These are phyloP conservation scores for Aspergillus clavatus DNA, from an alignment of 2,329 filamentous ascomycete species.

Conservation along the genomic window DNA sequence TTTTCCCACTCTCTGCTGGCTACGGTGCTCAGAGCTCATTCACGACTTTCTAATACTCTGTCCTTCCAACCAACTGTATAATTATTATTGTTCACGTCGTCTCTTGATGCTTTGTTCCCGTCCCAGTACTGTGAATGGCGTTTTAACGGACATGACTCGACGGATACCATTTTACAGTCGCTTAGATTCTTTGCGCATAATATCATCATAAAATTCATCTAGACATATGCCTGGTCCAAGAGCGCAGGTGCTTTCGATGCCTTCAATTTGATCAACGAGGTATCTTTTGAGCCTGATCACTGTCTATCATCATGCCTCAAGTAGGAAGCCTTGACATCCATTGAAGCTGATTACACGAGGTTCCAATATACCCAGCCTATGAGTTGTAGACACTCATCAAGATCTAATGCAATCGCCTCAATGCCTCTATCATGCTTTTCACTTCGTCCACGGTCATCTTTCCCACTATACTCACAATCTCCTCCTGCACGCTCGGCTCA, in stretches of 20 bases:
- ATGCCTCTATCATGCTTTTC: slow-evolving; percentile 57
- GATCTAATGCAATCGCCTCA: slow-evolving; percentile 49
- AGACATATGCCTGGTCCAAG: too few relatives aligned
- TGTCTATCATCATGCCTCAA: not conserved
- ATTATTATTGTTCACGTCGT: not conserved
- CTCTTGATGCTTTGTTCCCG: not conserved
- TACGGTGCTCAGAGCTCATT: not conserved
- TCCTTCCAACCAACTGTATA: not conserved
- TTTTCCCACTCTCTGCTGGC: not conserved
- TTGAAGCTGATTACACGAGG: too few relatives aligned
- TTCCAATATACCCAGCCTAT: too few relatives aligned
- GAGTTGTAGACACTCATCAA: not conserved
- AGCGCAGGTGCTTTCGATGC: too few relatives aligned
- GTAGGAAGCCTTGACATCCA: too few relatives aligned
- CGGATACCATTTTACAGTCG: not conserved
- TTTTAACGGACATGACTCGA: too few relatives aligned
- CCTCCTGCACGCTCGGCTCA: slow-evolving; percentile 53
- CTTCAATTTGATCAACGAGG: too few relatives aligned
- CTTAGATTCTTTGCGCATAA: too few relatives aligned
- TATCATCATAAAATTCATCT: too few relatives aligned
- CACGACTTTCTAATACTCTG: not conserved
- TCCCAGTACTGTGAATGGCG: not conserved
- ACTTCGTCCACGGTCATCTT: slow-evolving; percentile 53
- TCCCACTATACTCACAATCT: slow-evolving; percentile 49
- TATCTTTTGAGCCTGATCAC: too few relatives aligned